Percentiles rank a stretch among this genome's conserved stretches.
These are phyloP conservation scores for Sporopachydermia quercuum DNA, from an alignment of 805 yeast genomes.

Conservation along the genomic window DNA sequence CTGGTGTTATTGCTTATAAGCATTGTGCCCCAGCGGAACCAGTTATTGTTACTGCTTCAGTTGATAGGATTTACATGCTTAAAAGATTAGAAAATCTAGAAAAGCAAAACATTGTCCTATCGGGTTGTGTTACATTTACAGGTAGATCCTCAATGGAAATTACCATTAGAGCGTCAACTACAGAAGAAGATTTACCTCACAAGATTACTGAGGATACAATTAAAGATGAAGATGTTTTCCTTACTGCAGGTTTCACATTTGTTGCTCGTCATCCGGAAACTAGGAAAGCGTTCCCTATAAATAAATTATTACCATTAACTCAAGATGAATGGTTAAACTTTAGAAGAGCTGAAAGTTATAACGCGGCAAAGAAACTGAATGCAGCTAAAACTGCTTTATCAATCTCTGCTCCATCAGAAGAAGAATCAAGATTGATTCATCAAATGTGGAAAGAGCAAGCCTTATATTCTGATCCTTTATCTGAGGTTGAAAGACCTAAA, in stretches of 20 bases:
- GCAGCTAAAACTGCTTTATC: conserved; percentile 48
- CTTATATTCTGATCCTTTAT: conserved; percentile 7
- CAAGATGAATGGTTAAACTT: conserved; percentile 73
- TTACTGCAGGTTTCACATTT: conserved; percentile 86
- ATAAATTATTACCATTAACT: conserved; percentile 58
- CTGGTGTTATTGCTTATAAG: conserved; percentile 85
- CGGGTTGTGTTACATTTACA: conserved; percentile 91
- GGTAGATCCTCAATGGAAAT: conserved; percentile 95
- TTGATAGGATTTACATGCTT: conserved; percentile 79
- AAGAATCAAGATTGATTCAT: conserved; percentile 64
- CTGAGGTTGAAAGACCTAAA: conserved; percentile 25
- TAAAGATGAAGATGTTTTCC: conserved; percentile 52
- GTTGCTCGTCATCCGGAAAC: conserved; percentile 91
- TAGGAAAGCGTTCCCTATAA: conserved; percentile 80
- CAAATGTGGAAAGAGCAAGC: conserved; percentile 42
- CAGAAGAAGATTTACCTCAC: conserved; percentile 37
- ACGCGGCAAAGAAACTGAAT: conserved; percentile 68
- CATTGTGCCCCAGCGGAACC: conserved; percentile 96
- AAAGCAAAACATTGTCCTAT: conserved; percentile 62
- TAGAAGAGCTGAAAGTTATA: conserved; percentile 79
- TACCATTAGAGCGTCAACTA: conserved; percentile 75
- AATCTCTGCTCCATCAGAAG: conserved; percentile 59
- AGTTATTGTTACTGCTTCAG: conserved; percentile 89
- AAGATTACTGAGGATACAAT: conserved; percentile 42
- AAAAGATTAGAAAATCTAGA: conserved; percentile 69